Evolutionary conservation across 2,329 filamentous ascomycete species (phyloP).

Genomic region (Epichloe glyceriae): DNA sequence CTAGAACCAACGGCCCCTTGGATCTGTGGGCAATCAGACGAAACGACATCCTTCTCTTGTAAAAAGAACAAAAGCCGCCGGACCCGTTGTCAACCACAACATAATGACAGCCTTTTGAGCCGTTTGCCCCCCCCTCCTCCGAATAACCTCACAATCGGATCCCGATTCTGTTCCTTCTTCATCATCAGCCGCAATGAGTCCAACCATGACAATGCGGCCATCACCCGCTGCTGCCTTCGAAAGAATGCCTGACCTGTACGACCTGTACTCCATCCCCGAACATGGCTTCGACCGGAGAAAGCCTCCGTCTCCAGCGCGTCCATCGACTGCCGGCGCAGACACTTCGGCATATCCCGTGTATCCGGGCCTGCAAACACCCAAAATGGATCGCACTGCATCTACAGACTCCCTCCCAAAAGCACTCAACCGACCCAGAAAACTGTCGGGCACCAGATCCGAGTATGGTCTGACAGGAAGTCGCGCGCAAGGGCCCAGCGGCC

Average conservation of each 20-base stretch:
- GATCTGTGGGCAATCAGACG: too few species aligned
- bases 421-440: slow-evolving; percentile 25
- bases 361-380: slow-evolving; percentile 18
- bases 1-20: background rate
- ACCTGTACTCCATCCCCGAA: slow-evolving; percentile 6
- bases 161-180: background rate
- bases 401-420: slow-evolving; percentile 12
- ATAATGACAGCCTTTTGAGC: background rate
- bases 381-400: slow-evolving; percentile 10
- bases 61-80: background rate
- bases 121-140: background rate
- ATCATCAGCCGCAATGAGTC: slow-evolving; percentile 7
- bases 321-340: slow-evolving; percentile 8
- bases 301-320: slow-evolving; percentile 3
- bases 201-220: slow-evolving; percentile 7
- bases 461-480: background rate
- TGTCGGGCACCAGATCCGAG: slow-evolving; percentile 13
- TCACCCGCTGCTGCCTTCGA: slow-evolving; percentile 7
- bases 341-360: slow-evolving; percentile 18
- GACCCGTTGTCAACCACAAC: background rate
- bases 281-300: slow-evolving; percentile 7
- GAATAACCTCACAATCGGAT: background rate
- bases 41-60: background rate
- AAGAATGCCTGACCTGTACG: slow-evolving; percentile 8
- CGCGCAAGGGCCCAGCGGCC: slow-evolving; percentile 13